These are phyloP conservation scores for Macrolepiota fuliginosa DNA, from an alignment of 768 basidiomycete genomes.

Conservation along the genomic window DNA sequence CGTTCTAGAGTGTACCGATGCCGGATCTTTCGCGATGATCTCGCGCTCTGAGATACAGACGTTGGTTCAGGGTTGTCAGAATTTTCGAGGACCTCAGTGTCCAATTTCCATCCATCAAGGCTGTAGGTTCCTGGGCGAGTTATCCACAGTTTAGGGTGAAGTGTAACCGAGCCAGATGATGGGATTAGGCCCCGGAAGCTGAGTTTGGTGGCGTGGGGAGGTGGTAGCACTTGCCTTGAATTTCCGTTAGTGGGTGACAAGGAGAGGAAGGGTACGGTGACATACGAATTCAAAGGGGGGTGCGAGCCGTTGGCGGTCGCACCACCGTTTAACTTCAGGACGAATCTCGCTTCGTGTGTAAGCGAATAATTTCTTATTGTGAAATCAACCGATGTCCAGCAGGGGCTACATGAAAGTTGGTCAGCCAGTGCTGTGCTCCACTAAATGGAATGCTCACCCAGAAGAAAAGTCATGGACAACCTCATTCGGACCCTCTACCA, in stretches of 20 bases:
- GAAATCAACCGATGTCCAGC: conserved; percentile 51
- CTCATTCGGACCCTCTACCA: conserved; percentile 38
- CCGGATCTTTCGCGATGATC: conserved; percentile 12
- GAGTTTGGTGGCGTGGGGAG: conserved; percentile 65
- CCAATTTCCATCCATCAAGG: conserved; percentile 66
- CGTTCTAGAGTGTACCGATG: conserved; percentile 37
- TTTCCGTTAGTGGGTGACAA: neutral
- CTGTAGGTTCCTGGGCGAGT: conserved; percentile 62
- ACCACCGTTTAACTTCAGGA: conserved; percentile 43
- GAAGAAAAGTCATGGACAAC: conserved; percentile 62
- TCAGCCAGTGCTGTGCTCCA: neutral
- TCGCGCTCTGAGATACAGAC: neutral
- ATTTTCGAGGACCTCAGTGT: conserved; percentile 36
- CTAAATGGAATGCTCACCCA: conserved; percentile 50
- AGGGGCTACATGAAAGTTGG: conserved; percentile 42
- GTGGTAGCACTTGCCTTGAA: conserved; percentile 41
- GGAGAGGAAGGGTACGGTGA: neutral
- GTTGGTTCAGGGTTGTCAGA: neutral
- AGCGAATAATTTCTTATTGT: conserved; percentile 71
- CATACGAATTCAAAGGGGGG: conserved; percentile 13
- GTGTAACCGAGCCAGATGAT: conserved; percentile 41
- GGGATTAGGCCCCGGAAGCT: conserved; percentile 58
- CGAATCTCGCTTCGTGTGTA: conserved; percentile 55
- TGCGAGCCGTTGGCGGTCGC: conserved; percentile 1
- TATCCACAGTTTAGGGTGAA: conserved; percentile 58